Conservation (phyloP, 2,329 filamentous ascomycete species). For the Aspergillus amoenus region DNA sequence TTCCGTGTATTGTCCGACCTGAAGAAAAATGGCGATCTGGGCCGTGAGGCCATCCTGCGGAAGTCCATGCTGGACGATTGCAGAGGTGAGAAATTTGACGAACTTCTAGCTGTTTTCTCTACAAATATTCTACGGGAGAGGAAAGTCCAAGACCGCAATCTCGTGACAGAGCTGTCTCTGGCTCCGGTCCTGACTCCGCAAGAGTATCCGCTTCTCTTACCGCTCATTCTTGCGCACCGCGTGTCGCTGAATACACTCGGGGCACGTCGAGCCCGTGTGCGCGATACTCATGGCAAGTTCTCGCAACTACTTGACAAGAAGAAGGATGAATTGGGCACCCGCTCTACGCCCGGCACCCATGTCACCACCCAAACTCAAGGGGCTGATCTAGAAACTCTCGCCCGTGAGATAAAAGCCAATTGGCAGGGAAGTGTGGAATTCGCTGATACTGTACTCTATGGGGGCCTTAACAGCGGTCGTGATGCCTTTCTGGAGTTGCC, state of each 20-base stretch:
- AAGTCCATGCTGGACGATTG: conserved; percentile 98
- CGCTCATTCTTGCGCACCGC: conserved; percentile 72
- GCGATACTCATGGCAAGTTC: conserved; percentile 62
- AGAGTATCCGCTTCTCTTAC: conserved; percentile 51
- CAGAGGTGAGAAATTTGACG: conserved; percentile 84
- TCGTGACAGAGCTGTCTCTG: conserved; percentile 57
- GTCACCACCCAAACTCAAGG: conserved; percentile 34
- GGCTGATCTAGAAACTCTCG: conserved; percentile 36
- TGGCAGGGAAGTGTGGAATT: conserved; percentile 78
- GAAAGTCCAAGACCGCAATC: conserved; percentile 44
- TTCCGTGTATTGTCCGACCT: conserved; percentile 77
- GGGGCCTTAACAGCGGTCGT: conserved; percentile 57
- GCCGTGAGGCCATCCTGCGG: conserved; percentile 74
- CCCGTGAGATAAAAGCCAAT: conserved; percentile 61
- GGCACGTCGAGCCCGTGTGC: conserved; percentile 59
- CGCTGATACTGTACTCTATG: conserved; percentile 69
- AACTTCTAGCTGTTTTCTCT: conserved; percentile 81
- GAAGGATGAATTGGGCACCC: conserved; percentile 52
- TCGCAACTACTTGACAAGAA: conserved; percentile 64
- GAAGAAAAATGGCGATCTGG: conserved; percentile 83
- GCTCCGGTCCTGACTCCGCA: conserved; percentile 41
- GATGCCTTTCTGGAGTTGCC: conserved; percentile 65
- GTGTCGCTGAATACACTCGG: conserved; percentile 62
- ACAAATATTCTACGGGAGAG: conserved; percentile 73
- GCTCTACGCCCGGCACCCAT: conserved; percentile 27